A percentile compares a stretch with the other conserved stretches of the same genome.
Conservation (phyloP, 192 early-diverging fungal species). For the Backusella circina region DNA sequence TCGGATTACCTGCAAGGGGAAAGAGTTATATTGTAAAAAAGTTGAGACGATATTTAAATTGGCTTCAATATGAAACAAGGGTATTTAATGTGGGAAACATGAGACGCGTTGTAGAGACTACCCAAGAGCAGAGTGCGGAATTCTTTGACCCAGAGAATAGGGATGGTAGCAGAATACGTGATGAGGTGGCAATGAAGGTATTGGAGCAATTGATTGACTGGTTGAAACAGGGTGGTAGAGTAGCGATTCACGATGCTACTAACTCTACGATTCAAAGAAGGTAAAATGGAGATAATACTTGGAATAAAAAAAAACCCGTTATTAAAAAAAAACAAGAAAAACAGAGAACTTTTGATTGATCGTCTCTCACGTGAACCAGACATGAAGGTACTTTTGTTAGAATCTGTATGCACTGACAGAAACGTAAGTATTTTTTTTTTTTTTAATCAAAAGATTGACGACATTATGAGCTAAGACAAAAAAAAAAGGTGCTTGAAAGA, state of each 20-base stretch:
- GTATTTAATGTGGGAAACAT: constrained; percentile 97
- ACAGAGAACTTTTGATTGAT: constrained; percentile 52
- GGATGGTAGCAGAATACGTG: constrained; percentile 70
- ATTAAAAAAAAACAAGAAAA: constrained; percentile 17
- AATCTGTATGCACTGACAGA: constrained; percentile 85
- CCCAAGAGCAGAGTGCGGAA: constrained; percentile 63
- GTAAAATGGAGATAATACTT: constrained; percentile 23
- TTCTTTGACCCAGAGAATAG: constrained; percentile 94
- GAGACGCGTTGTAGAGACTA: constrained; percentile 59
- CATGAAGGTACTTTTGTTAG: constrained; percentile 70
- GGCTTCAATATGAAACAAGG: constrained; percentile 76
- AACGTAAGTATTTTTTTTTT: constrained; percentile 33
- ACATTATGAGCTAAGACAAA: not conserved
- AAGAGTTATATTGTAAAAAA: constrained; percentile 97
- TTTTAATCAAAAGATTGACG: constrained; percentile 2
- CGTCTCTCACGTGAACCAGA: constrained; percentile 57
- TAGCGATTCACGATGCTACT: constrained; percentile 94
- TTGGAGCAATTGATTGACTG: constrained; percentile 90
- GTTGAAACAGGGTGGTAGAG: constrained; percentile 83
- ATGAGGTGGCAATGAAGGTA: constrained; percentile 86
- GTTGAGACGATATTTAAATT: constrained; percentile 82
- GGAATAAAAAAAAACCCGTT: not conserved
- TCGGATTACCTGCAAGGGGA: constrained; percentile 92
- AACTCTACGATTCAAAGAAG: constrained; percentile 88
- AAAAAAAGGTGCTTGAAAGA: constrained; percentile 56